These are phyloP conservation scores for Boletellus deceptivus DNA, from an alignment of 1,284 basidiomycete species.

Conservation along the genomic window DNA sequence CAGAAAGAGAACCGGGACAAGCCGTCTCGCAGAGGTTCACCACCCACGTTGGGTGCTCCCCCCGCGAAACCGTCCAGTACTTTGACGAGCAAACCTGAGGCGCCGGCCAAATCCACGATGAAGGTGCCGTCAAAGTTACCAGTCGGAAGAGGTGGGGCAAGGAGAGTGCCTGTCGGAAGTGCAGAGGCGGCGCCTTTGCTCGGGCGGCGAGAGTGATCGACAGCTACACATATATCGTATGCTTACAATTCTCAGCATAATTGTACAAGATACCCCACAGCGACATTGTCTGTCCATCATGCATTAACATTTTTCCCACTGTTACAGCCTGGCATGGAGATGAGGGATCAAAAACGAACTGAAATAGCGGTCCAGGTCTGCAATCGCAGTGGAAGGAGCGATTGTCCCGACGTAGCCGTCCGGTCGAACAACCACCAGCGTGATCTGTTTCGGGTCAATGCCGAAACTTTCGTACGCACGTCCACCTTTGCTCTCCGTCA, in stretches of 20 bases:
- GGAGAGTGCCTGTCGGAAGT: slow-evolving; percentile 58
- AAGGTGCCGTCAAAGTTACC: slow-evolving; percentile 28
- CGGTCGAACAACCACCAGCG: slow-evolving; percentile 52
- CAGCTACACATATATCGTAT: slow-evolving; percentile 21
- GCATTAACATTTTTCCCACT: not conserved
- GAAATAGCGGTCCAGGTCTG: slow-evolving; percentile 40
- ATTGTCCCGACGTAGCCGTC: slow-evolving; percentile 59
- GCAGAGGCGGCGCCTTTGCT: slow-evolving; percentile 50
- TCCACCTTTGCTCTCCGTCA: slow-evolving; percentile 37
- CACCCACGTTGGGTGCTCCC: slow-evolving; percentile 9
- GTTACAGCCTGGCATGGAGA: not conserved
- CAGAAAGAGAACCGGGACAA: slow-evolving; percentile 36
- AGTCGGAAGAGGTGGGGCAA: slow-evolving; percentile 42
- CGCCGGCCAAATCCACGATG: slow-evolving; percentile 14
- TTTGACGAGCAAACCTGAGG: slow-evolving; percentile 16
- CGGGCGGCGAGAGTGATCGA: slow-evolving; percentile 33
- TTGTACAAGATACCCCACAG: slow-evolving; percentile 24
- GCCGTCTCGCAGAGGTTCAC: slow-evolving; percentile 21
- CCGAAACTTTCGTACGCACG: slow-evolving; percentile 48
- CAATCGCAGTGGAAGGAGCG: slow-evolving; percentile 35
- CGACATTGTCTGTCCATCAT: not conserved
- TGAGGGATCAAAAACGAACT: slow-evolving; percentile 28
- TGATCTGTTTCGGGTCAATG: slow-evolving; percentile 40
- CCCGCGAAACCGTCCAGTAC: slow-evolving; percentile 19
- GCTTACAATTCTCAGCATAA: slow-evolving; percentile 17